phyloP scores from a whole-genome alignment of 202 grass and related monocot genomes.

The Saccharum hybrid region DNA sequence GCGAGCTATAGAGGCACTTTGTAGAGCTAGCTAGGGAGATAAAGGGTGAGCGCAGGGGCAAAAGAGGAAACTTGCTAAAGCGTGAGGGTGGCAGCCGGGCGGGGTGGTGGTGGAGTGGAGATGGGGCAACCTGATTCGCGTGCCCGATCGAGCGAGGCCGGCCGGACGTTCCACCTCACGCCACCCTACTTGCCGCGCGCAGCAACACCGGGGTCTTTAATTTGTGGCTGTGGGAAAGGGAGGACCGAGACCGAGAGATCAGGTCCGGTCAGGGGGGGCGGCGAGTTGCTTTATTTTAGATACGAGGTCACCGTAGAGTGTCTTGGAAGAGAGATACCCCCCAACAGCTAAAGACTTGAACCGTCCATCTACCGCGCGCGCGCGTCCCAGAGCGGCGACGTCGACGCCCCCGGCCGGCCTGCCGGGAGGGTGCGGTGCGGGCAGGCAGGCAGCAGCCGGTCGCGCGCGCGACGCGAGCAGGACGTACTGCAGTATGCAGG shows the following conservation, averaged over 20 bases:
- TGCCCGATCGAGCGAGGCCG: neutral
- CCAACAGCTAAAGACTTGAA: constrained; percentile 66
- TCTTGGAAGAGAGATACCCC: constrained; percentile 78
- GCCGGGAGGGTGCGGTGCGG: too few species aligned
- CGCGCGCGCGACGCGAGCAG: neutral
- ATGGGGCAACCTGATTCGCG: constrained; percentile 61
- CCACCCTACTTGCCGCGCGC: constrained; percentile 29
- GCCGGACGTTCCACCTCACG: constrained; percentile 66
- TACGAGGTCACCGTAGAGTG: constrained; percentile 88
- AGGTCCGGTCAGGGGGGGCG: neutral
- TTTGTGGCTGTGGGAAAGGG: neutral
- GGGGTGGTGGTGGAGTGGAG: constrained; percentile 74
- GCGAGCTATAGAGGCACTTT: too few species aligned
- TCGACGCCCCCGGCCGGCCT: neutral
- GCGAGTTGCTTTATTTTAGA: constrained; percentile 33
- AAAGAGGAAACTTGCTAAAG: constrained; percentile 16
- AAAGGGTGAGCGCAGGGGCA: neutral
- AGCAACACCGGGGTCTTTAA: too few species aligned
- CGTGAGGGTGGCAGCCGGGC: neutral
- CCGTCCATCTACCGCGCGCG: constrained; percentile 46
- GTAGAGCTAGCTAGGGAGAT: too few species aligned
- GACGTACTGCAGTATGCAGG: neutral
- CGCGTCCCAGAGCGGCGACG: neutral
- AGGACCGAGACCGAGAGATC: neutral
- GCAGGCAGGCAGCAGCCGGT: neutral